These are phyloP conservation scores for Entonaema liquescens DNA, from an alignment of 495 filamentous ascomycete genomes.

Conservation along the genomic window DNA sequence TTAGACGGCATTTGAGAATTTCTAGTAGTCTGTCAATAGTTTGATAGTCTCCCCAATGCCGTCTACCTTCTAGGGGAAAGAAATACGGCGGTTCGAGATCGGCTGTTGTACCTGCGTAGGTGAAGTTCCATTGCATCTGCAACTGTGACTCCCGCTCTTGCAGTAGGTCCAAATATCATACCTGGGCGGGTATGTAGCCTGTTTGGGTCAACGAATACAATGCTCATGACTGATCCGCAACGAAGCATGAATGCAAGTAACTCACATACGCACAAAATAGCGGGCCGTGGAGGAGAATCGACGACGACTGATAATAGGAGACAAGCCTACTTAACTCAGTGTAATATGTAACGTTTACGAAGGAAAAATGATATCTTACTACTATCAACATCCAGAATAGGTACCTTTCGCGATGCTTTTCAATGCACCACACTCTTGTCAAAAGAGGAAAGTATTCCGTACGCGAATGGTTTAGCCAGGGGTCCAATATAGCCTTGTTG, in stretches of 20 bases:
- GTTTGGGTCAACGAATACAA: conserved; percentile 30
- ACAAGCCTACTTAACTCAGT: background rate
- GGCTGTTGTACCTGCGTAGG: conserved; percentile 35
- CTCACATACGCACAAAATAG: conserved; percentile 33
- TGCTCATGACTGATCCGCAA: conserved; percentile 15
- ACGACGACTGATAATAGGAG: background rate
- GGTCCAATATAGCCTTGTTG: conserved; percentile 21
- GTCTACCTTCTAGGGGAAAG: background rate
- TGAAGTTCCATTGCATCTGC: conserved; percentile 40
- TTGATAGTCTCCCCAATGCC: background rate
- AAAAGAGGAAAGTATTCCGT: conserved; percentile 35
- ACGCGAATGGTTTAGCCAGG: conserved; percentile 18
- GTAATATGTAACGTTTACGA: background rate
- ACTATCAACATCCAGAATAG: background rate
- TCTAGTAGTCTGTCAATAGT: background rate
- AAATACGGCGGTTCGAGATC: background rate
- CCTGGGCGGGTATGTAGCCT: conserved; percentile 6
- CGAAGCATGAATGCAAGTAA: conserved; percentile 28
- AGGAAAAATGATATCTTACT: background rate
- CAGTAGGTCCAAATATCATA: conserved; percentile 14
- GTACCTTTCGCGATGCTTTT: conserved; percentile 6
- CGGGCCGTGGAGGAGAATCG: conserved; percentile 11
- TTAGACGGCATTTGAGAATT: background rate
- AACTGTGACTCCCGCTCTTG: conserved; percentile 33
- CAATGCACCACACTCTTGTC: conserved; percentile 15